Evolutionary conservation across 139 green algal species (phyloP), one percentile per base, ranked within the genome.

Genomic region (Cymbomonas tetramitiformis): DNA sequence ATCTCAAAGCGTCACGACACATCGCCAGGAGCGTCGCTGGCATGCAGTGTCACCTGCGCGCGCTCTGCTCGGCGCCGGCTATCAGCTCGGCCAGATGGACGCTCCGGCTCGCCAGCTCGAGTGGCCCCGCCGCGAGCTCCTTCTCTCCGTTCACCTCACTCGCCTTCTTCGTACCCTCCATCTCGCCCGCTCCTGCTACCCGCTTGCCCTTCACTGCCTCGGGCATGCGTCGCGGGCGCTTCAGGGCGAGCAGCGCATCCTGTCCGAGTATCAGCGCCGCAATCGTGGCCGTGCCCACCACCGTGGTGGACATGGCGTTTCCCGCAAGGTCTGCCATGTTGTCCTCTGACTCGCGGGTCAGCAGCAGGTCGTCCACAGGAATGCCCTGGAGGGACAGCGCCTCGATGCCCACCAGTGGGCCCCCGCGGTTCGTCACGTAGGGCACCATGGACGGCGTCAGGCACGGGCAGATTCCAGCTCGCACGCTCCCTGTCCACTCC

Each of bases 381-480:
- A 65, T 65, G 26, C 57, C 57, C 34, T 65, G 57, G 2, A 65
- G 49, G 2, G 38, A 46, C 28, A 65, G 38, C 29, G 57, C 57
- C 26, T 65, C 57, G 57, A 65, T 47, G 19, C 57, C 57, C n/a
- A 65, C 57, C 8, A 65, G 44, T 10, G 57, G 57, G 7, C 57
- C 57, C n/a, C 57, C 57, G 15, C 57, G 44, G 57, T 65, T 65
- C 1, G 57, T 65, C 9, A 65, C 57, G 33, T 58, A 65, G 4
- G 57, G 57, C 29, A 65, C 57, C 57, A 65, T 65, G 10, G 57
- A 65, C 6, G 57, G 57, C 28, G 57, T 65, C 7, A 65, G 33
- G 29, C 57, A 65, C 29, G 57, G 57, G 43, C 57, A 65, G 46
- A 65, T 65, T 23, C 57, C 57, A 21, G 57, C 28, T 2, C 28